Conservation (phyloP, 768 basidiomycete species). For the Tulasnella sp. region DNA sequence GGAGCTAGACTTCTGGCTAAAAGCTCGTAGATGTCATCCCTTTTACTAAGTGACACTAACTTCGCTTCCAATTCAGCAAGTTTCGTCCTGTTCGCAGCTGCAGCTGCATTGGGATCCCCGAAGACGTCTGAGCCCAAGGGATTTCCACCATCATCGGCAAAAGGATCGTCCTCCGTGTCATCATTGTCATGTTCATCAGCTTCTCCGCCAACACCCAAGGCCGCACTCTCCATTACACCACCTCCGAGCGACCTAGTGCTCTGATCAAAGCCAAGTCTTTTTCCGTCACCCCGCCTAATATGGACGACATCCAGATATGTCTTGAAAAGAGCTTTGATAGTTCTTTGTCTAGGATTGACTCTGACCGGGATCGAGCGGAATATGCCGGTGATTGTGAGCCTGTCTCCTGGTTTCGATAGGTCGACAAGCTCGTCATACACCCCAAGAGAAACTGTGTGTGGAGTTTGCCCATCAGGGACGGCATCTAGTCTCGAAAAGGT, state of each 20-base stretch:
- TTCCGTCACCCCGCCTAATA: slow-evolving; percentile 51
- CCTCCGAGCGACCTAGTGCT: slow-evolving; percentile 63
- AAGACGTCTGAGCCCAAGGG: not conserved
- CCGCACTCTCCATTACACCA: slow-evolving; percentile 53
- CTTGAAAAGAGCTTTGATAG: slow-evolving; percentile 92
- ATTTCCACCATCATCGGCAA: slow-evolving; percentile 26
- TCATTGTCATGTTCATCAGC: slow-evolving; percentile 50
- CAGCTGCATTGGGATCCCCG: slow-evolving; percentile 27
- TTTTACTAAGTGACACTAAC: slow-evolving; percentile 54
- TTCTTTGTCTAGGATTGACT: slow-evolving; percentile 81
- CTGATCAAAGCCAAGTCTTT: slow-evolving; percentile 60
- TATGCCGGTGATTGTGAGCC: slow-evolving; percentile 81
- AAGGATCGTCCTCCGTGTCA: slow-evolving; percentile 22
- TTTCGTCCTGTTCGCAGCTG: slow-evolving; percentile 28
- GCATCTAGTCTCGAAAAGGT: slow-evolving; percentile 39
- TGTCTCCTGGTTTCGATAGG: slow-evolving; percentile 89
- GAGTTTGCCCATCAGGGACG: slow-evolving; percentile 96
- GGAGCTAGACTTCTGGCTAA: slow-evolving; percentile 80
- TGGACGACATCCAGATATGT: slow-evolving; percentile 96
- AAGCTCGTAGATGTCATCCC: slow-evolving; percentile 75
- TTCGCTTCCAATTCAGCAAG: slow-evolving; percentile 68
- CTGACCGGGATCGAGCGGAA: slow-evolving; percentile 93
- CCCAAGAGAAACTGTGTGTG: slow-evolving; percentile 91
- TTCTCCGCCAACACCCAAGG: slow-evolving; percentile 48
- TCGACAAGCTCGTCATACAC: slow-evolving; percentile 99